Conservation (phyloP, 75 land plant species). For the Sequoia sempervirens region DNA sequence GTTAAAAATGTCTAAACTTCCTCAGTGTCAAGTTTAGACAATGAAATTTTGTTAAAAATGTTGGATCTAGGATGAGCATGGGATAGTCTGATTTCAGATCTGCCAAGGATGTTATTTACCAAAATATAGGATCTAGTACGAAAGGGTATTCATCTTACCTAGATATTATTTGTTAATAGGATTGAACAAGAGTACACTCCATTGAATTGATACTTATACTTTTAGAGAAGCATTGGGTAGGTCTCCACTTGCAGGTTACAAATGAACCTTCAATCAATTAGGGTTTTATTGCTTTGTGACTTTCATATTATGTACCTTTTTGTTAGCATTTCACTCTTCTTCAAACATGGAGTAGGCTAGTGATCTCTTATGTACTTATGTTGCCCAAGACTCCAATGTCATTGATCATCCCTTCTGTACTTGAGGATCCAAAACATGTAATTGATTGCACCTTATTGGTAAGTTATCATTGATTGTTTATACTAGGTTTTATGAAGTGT, state of each 20-base stretch:
- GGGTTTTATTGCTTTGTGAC: not conserved
- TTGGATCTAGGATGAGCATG: too few relatives aligned
- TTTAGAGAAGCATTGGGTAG: not conserved
- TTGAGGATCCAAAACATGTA: not conserved
- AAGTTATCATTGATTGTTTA: not conserved
- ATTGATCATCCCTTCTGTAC: not conserved
- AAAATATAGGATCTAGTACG: too few relatives aligned
- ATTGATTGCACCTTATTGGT: not conserved
- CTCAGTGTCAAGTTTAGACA: too few relatives aligned
- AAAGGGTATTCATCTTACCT: too few relatives aligned
- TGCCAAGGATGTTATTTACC: too few relatives aligned
- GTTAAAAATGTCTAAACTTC: too few relatives aligned
- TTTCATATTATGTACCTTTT: not conserved
- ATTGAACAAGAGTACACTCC: not conserved
- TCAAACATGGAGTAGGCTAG: not conserved
- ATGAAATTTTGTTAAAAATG: too few relatives aligned
- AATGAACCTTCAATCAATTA: not conserved
- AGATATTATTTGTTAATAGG: not conserved
- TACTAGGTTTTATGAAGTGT: not conserved
- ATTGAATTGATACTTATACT: not conserved
- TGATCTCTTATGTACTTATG: not conserved
- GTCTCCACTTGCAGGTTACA: not conserved
- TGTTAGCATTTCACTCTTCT: not conserved
- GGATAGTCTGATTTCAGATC: too few relatives aligned
- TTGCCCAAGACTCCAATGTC: not conserved